Evolutionary conservation across 805 yeast genomes (phyloP).

Genomic region (Komagataella populi): DNA sequence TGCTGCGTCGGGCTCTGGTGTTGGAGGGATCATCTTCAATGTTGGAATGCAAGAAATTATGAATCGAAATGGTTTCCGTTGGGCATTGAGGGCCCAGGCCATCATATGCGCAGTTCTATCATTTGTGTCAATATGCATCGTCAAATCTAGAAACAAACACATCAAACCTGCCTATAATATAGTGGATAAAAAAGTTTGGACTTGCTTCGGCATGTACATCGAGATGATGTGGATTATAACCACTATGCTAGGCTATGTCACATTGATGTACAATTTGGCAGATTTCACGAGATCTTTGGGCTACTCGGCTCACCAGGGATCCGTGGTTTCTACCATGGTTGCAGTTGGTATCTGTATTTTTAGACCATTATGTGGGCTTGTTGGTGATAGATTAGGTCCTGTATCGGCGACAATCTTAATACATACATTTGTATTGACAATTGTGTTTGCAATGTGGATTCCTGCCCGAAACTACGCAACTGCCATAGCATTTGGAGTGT

Average conservation of each 20-base stretch:
- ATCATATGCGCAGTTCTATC: slow-evolving; percentile 22
- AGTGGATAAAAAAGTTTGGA: slow-evolving; percentile 26
- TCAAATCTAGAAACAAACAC: slow-evolving; percentile 23
- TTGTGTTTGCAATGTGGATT: slow-evolving; percentile 38
- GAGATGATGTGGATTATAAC: slow-evolving; percentile 25
- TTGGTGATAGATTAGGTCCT: slow-evolving; percentile 39
- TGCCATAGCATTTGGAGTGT: slow-evolving; percentile 33
- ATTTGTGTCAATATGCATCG: slow-evolving; percentile 17
- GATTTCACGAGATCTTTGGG: slow-evolving; percentile 51
- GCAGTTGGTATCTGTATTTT: slow-evolving; percentile 43
- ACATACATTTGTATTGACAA: slow-evolving; percentile 23
- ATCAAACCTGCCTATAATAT: slow-evolving; percentile 21
- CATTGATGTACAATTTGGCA: slow-evolving; percentile 42
- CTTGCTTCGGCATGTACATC: slow-evolving; percentile 27
- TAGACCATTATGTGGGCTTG: slow-evolving; percentile 39
- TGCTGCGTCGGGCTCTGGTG: slow-evolving; percentile 36
- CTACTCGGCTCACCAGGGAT: slow-evolving; percentile 37
- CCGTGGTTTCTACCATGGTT: slow-evolving; percentile 45
- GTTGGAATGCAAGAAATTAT: slow-evolving; percentile 33
- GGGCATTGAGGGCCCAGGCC: slow-evolving; percentile 39
- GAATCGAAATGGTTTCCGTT: slow-evolving; percentile 20
- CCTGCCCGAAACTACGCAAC: slow-evolving; percentile 47
- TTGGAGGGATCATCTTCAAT: slow-evolving; percentile 36
- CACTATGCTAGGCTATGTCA: slow-evolving; percentile 48
- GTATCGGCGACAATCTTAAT: slow-evolving; percentile 27